Percentiles rank a stretch among this genome's conserved stretches.
These are phyloP conservation scores for Curvularia spicifera DNA, from an alignment of 2,329 filamentous ascomycete genomes.

Conservation along the genomic window DNA sequence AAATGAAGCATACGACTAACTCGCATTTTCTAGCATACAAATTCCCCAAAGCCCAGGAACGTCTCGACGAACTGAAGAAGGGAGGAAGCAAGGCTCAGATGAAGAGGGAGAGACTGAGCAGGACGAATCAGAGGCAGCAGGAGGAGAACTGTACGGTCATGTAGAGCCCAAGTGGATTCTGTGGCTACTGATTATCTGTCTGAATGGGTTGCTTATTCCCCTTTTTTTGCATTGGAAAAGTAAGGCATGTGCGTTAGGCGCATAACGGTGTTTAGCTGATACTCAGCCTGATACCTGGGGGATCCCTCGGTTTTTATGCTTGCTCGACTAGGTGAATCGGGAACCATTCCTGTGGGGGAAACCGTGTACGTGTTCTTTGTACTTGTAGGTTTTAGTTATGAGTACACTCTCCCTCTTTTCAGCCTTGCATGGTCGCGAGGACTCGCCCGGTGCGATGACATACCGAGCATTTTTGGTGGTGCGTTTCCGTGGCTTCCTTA, in stretches of 20 bases:
- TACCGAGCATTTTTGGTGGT: neutral
- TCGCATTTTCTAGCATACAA: slow-evolving; percentile 72
- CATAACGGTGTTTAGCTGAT: neutral
- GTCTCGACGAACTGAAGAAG: slow-evolving; percentile 88
- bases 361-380: neutral
- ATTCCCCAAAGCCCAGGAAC: slow-evolving; percentile 89
- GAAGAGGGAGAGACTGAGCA: slow-evolving; percentile 77
- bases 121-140: slow-evolving; percentile 82
- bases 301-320: neutral
- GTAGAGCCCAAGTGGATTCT: slow-evolving; percentile 53
- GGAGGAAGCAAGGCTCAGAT: slow-evolving; percentile 75
- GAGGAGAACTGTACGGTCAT: slow-evolving; percentile 89
- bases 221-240: neutral
- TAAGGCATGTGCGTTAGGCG: neutral
- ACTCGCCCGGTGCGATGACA: neutral
- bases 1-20: slow-evolving; percentile 21
- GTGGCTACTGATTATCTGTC: neutral
- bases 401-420: neutral
- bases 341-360: neutral
- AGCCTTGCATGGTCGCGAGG: neutral
- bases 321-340: neutral
- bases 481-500: neutral
- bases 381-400: neutral
- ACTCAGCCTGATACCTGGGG: neutral
- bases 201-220: neutral